A percentile compares a stretch with the other conserved stretches of the same genome.
Conservation (phyloP, 1,139 yeast genomes). For the Zygosaccharomyces pseudobailii region DNA sequence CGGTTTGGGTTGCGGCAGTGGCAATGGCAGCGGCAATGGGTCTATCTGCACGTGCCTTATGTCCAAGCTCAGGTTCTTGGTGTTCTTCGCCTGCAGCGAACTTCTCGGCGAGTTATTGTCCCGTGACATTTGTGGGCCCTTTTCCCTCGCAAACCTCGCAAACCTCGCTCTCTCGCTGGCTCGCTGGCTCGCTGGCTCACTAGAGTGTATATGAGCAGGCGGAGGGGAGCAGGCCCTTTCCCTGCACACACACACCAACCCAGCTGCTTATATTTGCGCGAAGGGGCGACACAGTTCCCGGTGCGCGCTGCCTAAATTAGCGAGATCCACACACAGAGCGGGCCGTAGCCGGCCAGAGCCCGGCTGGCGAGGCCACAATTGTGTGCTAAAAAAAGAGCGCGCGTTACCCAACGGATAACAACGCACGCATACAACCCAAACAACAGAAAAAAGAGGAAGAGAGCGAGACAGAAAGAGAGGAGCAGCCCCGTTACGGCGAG, state of each 20-base stretch:
- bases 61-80: conserved; percentile 28
- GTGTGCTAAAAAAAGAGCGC: background rate
- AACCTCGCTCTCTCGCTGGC: background rate
- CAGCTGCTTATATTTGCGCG: conserved; percentile 5
- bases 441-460: too few species aligned
- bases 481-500: conserved; percentile 1
- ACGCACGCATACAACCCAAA: background rate
- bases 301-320: conserved; percentile 3
- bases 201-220: background rate
- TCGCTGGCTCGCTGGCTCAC: background rate
- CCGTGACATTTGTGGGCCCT: background rate
- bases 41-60: conserved; percentile 10
- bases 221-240: background rate
- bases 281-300: background rate
- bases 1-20: conserved; percentile 4
- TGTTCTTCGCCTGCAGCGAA: conserved; percentile 28
- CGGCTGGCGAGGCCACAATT: background rate
- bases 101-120: conserved; percentile 13
- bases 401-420: background rate
- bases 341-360: background rate
- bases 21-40: background rate
- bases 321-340: conserved; percentile 1
- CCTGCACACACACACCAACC: background rate
- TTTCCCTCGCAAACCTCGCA: background rate
- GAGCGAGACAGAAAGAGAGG: too few species aligned